Conservation (phyloP, 495 filamentous ascomycete species). For the Hypomontagnella submonticulosa region DNA sequence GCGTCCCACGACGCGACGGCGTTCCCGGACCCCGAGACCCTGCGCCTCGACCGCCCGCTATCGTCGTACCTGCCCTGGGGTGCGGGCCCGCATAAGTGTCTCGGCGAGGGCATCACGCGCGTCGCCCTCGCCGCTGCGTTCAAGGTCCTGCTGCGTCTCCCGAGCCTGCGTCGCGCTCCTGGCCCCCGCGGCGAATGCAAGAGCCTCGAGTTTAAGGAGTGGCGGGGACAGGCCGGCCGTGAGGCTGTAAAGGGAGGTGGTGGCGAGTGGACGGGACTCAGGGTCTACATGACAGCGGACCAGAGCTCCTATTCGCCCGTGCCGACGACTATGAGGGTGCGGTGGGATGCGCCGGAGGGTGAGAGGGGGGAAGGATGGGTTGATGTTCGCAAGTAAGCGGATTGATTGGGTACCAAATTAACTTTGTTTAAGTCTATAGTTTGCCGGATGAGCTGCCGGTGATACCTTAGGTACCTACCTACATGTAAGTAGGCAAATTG, state of each 20-base stretch:
- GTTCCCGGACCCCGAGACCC: slow-evolving; percentile 72
- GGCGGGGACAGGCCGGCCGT: slow-evolving; percentile 46
- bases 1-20: slow-evolving; percentile 69
- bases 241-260: slow-evolving; percentile 6
- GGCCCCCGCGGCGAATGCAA: slow-evolving; percentile 69
- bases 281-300: slow-evolving; percentile 73
- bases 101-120: slow-evolving; percentile 66
- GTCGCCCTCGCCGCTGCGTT: slow-evolving; percentile 68
- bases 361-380: slow-evolving; percentile 2
- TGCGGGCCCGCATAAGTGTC: slow-evolving; percentile 66
- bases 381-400: slow-evolving; percentile 6
- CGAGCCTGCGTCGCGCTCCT: slow-evolving; percentile 65
- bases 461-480: too few species aligned
- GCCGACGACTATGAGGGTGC: slow-evolving; percentile 65
- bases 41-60: slow-evolving; percentile 70
- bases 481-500: too few species aligned
- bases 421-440: too few species aligned
- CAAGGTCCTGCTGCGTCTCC: slow-evolving; percentile 44
- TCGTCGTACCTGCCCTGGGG: slow-evolving; percentile 74
- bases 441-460: too few species aligned
- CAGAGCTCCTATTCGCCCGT: slow-evolving; percentile 71
- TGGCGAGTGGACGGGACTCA: slow-evolving; percentile 59
- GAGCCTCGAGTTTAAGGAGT: slow-evolving; percentile 65
- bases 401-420: background rate
- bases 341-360: slow-evolving; percentile 43